phyloP scores from a whole-genome alignment of 2,329 filamentous ascomycete genomes.

The Claviceps sorghi region DNA sequence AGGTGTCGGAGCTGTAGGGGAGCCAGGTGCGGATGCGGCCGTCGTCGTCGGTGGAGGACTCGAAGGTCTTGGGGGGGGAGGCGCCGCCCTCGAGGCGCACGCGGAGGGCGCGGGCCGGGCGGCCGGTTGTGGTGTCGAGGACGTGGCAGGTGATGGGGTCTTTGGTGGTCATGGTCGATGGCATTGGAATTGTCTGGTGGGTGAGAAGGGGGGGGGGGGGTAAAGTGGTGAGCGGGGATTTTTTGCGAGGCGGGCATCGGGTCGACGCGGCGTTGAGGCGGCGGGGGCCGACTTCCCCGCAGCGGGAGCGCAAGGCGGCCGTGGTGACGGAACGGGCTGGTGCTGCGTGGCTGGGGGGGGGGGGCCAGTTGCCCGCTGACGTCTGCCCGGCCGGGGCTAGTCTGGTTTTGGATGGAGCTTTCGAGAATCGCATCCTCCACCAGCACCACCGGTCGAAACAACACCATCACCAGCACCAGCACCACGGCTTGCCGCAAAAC shows the following conservation, averaged over 20 bases:
- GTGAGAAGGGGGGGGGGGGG: too few species aligned
- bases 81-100: slow-evolving; percentile 42
- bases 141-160: slow-evolving; percentile 75
- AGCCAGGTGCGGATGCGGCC: slow-evolving; percentile 60
- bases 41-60: slow-evolving; percentile 58
- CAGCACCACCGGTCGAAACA: neutral
- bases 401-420: neutral
- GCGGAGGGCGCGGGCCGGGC: slow-evolving; percentile 49
- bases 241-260: too few species aligned
- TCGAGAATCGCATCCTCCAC: neutral
- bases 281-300: too few species aligned
- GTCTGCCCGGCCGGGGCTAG: too few species aligned
- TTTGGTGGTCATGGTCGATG: slow-evolving; percentile 23
- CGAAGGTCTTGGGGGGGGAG: slow-evolving; percentile 30
- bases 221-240: neutral
- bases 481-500: neutral
- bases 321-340: too few species aligned
- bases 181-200: too few species aligned
- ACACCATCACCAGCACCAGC: neutral
- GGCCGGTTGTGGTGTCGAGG: slow-evolving; percentile 65
- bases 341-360: too few species aligned
- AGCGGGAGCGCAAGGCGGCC: neutral
- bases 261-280: too few species aligned
- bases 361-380: too few species aligned
- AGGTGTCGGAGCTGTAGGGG: slow-evolving; percentile 35